phyloP scores from a whole-genome alignment of 2,329 filamentous ascomycete species.

The Zasmidium citrigriseum region DNA sequence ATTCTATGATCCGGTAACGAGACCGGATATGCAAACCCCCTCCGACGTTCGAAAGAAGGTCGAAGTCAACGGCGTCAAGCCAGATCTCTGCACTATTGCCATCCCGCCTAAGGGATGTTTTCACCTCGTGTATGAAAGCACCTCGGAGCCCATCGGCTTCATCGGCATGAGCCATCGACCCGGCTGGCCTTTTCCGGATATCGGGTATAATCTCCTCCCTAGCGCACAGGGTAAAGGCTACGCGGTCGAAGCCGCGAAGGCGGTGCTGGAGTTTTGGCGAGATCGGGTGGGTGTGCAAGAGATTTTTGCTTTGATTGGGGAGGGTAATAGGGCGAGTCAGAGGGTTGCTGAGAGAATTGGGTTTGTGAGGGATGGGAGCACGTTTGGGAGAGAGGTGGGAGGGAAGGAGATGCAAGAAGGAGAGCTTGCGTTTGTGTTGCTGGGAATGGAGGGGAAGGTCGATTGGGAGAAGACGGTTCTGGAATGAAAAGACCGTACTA shows the following conservation, averaged over 20 bases:
- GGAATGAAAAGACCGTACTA: no score
- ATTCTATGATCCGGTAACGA: background rate
- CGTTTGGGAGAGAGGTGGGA: background rate
- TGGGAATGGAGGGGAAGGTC: background rate
- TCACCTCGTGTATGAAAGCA: constrained; percentile 10
- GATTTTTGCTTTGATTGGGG: constrained; percentile 2
- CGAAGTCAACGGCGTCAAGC: background rate
- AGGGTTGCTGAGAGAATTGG: constrained; percentile 9
- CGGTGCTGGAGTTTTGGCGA: constrained; percentile 5
- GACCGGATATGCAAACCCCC: background rate
- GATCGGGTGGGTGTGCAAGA: constrained; percentile 10
- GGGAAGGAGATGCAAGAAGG: background rate
- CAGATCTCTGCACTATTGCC: background rate
- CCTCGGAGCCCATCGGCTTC: constrained; percentile 2
- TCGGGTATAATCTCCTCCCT: constrained; percentile 9
- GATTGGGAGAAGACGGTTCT: background rate
- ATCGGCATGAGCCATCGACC: constrained; percentile 6
- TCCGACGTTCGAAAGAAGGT: background rate
- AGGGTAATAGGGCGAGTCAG: constrained; percentile 2
- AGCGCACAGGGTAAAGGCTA: constrained; percentile 5
- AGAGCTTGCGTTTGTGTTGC: background rate
- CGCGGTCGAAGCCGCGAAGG: constrained; percentile 9
- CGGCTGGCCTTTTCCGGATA: constrained; percentile 11
- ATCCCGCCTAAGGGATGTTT: constrained; percentile 2
- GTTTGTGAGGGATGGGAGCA: background rate